Percentiles rank a stretch among this genome's conserved stretches.
phyloP scores from a whole-genome alignment of 139 green algal species.

The Chlorella vulgaris region DNA sequence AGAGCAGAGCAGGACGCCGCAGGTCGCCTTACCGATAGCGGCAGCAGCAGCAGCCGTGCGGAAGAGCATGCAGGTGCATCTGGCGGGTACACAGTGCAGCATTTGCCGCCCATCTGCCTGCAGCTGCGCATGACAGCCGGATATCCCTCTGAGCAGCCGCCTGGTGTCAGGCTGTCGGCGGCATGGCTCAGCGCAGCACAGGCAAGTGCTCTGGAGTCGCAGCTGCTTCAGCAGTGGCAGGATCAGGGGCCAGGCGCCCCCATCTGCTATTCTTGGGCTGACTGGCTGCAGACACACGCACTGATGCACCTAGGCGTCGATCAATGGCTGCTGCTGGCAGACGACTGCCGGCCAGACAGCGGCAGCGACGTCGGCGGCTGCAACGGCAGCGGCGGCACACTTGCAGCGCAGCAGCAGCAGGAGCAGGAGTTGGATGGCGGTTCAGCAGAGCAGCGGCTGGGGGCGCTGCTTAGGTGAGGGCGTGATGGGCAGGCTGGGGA shows the following conservation, averaged over 20 bases:
- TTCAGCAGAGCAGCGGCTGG: slow-evolving; percentile 33
- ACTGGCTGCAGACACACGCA: slow-evolving; percentile 57
- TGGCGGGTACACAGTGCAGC: slow-evolving; percentile 9
- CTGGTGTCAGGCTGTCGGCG: slow-evolving; percentile 32
- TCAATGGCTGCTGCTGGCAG: slow-evolving; percentile 30
- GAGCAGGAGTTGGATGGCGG: background rate
- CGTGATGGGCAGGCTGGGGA: too few relatives aligned
- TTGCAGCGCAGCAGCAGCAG: background rate
- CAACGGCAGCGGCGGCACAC: slow-evolving; percentile 4
- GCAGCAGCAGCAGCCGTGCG: background rate
- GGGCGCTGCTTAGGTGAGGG: slow-evolving; percentile 51
- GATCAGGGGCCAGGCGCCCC: slow-evolving; percentile 48
- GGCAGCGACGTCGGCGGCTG: background rate
- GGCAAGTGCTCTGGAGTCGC: background rate
- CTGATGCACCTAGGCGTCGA: slow-evolving; percentile 41
- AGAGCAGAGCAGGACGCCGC: background rate
- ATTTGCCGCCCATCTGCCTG: slow-evolving; percentile 56
- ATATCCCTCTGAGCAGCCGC: slow-evolving; percentile 49
- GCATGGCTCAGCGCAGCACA: slow-evolving; percentile 47
- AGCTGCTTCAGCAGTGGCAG: slow-evolving; percentile 46
- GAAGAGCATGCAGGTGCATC: slow-evolving; percentile 14
- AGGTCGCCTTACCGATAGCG: background rate
- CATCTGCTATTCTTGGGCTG: slow-evolving; percentile 56
- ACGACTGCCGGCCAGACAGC: background rate
- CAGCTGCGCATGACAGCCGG: slow-evolving; percentile 35